Evolutionary conservation across 176 grass and related monocot species (phyloP).

Genomic region (Alopecurus myosuroides): DNA sequence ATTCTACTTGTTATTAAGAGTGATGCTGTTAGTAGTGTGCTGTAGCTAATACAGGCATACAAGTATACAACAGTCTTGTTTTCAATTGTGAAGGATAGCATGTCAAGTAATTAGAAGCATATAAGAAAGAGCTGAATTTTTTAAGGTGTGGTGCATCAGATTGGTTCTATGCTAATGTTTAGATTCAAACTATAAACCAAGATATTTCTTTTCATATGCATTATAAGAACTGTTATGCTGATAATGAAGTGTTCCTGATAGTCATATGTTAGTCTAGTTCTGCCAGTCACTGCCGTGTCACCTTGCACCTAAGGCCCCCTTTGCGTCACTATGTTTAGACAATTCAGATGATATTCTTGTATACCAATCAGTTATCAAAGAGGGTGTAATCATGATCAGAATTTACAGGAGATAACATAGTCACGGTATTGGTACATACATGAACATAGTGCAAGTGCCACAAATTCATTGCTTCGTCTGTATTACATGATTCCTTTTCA

Average conservation of each 20-base stretch:
- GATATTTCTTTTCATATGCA: not conserved
- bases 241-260: too few relatives aligned
- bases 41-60: not conserved
- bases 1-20: not conserved
- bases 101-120: too few relatives aligned
- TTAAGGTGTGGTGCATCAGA: not conserved
- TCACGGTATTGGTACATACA: too few relatives aligned
- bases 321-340: not conserved
- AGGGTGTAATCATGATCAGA: not conserved
- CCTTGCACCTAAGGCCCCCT: not conserved
- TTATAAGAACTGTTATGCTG: not conserved
- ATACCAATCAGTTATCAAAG: not conserved
- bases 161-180: not conserved
- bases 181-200: not conserved
- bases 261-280: not conserved
- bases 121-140: not conserved
- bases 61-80: not conserved
- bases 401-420: too few relatives aligned
- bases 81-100: not conserved
- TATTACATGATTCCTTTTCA: too few relatives aligned
- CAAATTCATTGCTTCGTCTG: too few relatives aligned
- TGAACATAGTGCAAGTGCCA: too few relatives aligned
- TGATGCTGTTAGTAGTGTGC: not conserved
- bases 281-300: not conserved
- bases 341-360: not conserved